These are phyloP conservation scores for Malus sylvestris DNA, from an alignment of 306 rosid genomes.

Conservation along the genomic window DNA sequence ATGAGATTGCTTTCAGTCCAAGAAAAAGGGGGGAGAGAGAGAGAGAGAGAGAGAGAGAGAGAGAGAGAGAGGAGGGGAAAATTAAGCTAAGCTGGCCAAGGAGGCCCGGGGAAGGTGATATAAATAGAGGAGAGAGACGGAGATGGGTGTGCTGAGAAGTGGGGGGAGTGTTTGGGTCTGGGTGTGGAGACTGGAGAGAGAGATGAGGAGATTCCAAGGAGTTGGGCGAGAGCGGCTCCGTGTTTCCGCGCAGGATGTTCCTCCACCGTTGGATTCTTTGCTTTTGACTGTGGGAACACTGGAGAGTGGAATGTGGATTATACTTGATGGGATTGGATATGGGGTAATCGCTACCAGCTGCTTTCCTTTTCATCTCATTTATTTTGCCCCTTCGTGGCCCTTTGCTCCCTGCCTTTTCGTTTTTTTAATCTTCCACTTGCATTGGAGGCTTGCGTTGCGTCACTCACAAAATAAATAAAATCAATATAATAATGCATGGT, in stretches of 20 bases:
- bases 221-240: conserved; percentile 97
- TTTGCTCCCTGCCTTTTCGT: neutral
- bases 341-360: neutral
- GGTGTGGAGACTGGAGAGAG: conserved; percentile 21
- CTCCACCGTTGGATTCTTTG: conserved; percentile 79
- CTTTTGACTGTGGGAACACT: neutral
- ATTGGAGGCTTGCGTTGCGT: neutral
- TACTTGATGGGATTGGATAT: neutral
- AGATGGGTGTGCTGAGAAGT: neutral
- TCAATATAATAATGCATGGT: neutral
- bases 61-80: neutral
- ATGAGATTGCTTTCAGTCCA: conserved; percentile 26
- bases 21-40: neutral
- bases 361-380: conserved; percentile 20
- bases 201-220: conserved; percentile 65
- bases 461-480: neutral
- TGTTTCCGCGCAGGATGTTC: conserved; percentile 94
- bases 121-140: neutral
- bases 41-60: neutral
- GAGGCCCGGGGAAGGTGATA: neutral
- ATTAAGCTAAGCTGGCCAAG: neutral
- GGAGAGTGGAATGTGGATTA: neutral
- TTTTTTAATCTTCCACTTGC: neutral
- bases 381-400: neutral
- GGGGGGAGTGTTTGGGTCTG: conserved; percentile 7